Evolutionary conservation across 805 yeast genomes (phyloP).

Genomic region (Candida silvicultrix): DNA sequence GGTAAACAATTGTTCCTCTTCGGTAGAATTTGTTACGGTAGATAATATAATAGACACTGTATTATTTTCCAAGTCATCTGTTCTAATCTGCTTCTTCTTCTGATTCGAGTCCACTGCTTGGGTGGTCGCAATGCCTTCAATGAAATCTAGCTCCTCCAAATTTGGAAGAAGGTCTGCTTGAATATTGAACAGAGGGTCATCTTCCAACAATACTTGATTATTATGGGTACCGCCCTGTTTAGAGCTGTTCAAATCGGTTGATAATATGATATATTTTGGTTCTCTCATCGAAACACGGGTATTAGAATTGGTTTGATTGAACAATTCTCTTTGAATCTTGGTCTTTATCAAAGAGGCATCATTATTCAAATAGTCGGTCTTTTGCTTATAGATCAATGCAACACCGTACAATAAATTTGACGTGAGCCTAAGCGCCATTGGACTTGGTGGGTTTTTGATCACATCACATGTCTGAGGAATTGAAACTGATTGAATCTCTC

Average conservation of each 20-base stretch:
- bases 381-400: conserved; percentile 38
- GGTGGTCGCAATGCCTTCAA: not conserved
- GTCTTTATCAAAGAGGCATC: conserved; percentile 18
- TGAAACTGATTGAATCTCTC: conserved; percentile 29
- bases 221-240: not conserved
- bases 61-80: conserved; percentile 13
- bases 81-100: conserved; percentile 8
- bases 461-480: conserved; percentile 37
- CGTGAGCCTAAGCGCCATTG: conserved; percentile 25
- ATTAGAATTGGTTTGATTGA: conserved; percentile 1
- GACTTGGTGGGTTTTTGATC: conserved; percentile 15
- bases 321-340: conserved; percentile 18
- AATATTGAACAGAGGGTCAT: conserved; percentile 33
- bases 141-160: conserved; percentile 12
- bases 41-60: conserved; percentile 5
- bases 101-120: conserved; percentile 1
- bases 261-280: not conserved
- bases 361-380: conserved; percentile 37
- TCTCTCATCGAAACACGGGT: not conserved
- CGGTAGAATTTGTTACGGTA: conserved; percentile 1
- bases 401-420: conserved; percentile 41
- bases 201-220: conserved; percentile 20
- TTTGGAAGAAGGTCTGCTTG: conserved; percentile 25
- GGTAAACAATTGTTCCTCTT: conserved; percentile 1
- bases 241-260: not conserved